Percentiles rank a stretch among this genome's conserved stretches.
Conservation (phyloP, 179 eudicot species). For the Spergularia azorica region DNA sequence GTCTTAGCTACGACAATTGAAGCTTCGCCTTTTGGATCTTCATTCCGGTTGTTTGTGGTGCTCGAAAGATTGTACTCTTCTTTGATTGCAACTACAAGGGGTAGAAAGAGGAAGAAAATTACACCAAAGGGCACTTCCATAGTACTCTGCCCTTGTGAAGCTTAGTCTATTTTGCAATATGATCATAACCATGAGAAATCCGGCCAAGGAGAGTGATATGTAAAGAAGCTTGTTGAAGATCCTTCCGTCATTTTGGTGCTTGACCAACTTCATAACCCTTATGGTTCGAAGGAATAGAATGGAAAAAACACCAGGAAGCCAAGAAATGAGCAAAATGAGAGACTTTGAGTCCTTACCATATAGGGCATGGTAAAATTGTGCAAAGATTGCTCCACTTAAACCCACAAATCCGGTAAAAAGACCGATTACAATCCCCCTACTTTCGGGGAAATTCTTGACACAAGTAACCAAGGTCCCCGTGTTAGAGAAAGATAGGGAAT, state of each 20-base stretch:
- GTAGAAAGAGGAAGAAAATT: constrained; percentile 13
- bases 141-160: constrained; percentile 15
- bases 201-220: constrained; percentile 20
- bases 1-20: neutral
- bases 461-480: constrained; percentile 31
- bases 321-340: constrained; percentile 15
- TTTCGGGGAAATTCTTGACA: constrained; percentile 26
- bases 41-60: neutral
- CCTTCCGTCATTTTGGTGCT: constrained; percentile 14
- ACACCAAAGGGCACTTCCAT: neutral
- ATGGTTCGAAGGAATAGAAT: constrained; percentile 15
- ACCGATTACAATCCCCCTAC: constrained; percentile 28
- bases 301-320: constrained; percentile 22
- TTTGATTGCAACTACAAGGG: constrained; percentile 1
- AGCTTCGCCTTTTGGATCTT: neutral
- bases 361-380: constrained; percentile 30
- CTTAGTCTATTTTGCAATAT: constrained; percentile 28
- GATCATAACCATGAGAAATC: constrained; percentile 22
- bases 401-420: constrained; percentile 26
- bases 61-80: neutral
- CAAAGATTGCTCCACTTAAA: constrained; percentile 29
- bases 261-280: constrained; percentile 17
- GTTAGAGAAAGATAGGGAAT: constrained; percentile 27
- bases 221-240: constrained; percentile 24
- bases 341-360: constrained; percentile 19